Percentiles rank a stretch among this genome's conserved stretches.
These are phyloP conservation scores for Pichia occidentalis DNA, from an alignment of 805 yeast genomes.

Conservation along the genomic window DNA sequence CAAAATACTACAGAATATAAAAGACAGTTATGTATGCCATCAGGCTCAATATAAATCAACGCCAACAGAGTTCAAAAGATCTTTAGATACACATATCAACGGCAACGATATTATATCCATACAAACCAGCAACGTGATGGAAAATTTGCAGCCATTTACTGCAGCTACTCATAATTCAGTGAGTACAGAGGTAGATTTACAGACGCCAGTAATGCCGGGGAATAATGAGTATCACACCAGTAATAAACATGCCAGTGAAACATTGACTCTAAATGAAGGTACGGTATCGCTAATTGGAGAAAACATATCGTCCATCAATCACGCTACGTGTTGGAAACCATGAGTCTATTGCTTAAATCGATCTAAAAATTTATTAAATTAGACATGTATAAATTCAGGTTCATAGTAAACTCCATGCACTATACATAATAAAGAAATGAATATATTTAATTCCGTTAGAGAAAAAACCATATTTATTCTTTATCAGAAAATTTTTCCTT, in stretches of 20 bases:
- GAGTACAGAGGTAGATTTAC: no score
- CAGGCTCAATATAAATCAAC: constrained; percentile 6
- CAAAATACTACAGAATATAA: constrained; percentile 7
- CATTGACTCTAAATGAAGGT: neutral
- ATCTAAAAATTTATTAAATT: neutral
- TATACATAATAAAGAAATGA: no score
- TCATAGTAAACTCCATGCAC: no score
- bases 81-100: neutral
- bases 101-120: no score
- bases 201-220: no score
- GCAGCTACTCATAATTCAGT: no score
- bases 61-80: constrained; percentile 9
- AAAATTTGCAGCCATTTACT: no score
- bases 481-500: constrained; percentile 10
- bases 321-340: constrained; percentile 8
- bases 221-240: no score
- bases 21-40: constrained; percentile 7
- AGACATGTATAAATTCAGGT: no score
- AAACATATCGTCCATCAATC: neutral
- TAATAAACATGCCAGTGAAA: neutral
- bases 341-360: neutral
- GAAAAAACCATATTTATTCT: no score
- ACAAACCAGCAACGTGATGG: no score
- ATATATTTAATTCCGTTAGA: no score
- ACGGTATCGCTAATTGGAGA: constrained; percentile 11